Evolutionary conservation across 306 rosid species (phyloP).

Genomic region (Cotoneaster glaucophyllus): DNA sequence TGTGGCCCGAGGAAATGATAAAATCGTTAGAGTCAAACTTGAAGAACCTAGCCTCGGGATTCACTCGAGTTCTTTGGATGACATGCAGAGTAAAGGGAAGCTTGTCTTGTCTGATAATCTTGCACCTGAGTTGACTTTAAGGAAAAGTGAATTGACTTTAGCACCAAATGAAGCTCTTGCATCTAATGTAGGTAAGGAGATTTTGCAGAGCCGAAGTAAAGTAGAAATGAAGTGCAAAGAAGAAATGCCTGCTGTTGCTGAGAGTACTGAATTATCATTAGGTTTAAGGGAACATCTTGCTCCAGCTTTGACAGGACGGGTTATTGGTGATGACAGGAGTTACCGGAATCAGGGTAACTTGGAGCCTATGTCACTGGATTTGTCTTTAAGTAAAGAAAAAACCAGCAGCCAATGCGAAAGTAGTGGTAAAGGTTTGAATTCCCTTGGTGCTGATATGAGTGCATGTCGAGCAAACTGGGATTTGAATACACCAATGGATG

Average conservation of each 20-base stretch:
- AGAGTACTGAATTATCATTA: constrained; percentile 40
- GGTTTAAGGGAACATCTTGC: constrained; percentile 35
- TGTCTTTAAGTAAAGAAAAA: constrained; percentile 59
- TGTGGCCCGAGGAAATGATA: constrained; percentile 23
- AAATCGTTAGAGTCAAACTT: constrained; percentile 27
- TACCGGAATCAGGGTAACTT: constrained; percentile 20
- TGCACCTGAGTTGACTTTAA: constrained; percentile 22
- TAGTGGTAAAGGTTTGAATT: constrained; percentile 21
- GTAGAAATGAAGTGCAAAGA: constrained; percentile 31
- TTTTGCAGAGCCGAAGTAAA: constrained; percentile 18
- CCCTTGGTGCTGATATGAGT: constrained; percentile 17
- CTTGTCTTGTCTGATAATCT: constrained; percentile 19
- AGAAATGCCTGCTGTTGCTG: constrained; percentile 28
- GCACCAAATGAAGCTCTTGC: constrained; percentile 42
- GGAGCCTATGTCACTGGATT: constrained; percentile 44
- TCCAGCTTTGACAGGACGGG: constrained; percentile 24
- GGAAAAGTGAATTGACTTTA: constrained; percentile 35
- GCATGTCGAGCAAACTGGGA: constrained; percentile 91
- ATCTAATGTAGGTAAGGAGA: constrained; percentile 29
- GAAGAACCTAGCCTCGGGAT: constrained; percentile 30
- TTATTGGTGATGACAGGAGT: constrained; percentile 18
- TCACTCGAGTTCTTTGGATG: constrained; percentile 30
- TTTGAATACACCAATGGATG: constrained; percentile 90
- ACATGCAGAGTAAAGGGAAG: constrained; percentile 31
- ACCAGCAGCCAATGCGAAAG: constrained; percentile 24